phyloP scores from a whole-genome alignment of 208 protist genomes.

The Wallacemonas sp. region DNA sequence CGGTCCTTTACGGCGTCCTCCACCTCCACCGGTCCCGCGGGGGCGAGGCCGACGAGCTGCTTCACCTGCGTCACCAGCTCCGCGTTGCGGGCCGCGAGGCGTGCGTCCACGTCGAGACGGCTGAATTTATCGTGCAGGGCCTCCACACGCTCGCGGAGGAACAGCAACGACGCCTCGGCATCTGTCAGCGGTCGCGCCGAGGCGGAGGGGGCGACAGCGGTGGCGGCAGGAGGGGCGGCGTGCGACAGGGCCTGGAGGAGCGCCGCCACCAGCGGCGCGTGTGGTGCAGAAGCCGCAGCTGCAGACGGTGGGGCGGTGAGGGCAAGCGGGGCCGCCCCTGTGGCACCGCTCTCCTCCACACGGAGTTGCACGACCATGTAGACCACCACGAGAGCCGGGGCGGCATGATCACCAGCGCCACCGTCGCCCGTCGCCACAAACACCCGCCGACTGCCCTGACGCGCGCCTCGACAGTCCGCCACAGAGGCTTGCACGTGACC shows the following conservation, averaged over 20 bases:
- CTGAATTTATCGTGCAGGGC: conserved; percentile 73
- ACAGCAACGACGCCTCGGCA: conserved; percentile 34
- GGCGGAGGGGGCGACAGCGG: conserved; percentile 12
- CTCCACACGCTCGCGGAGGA: conserved; percentile 47
- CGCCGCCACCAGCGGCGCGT: background rate
- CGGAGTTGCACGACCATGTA: background rate
- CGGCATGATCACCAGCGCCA: no score
- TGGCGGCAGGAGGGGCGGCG: no score
- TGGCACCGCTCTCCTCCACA: background rate
- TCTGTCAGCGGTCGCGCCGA: conserved; percentile 6
- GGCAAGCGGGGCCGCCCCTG: background rate
- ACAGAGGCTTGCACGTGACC: no score
- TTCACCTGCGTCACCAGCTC: conserved; percentile 60
- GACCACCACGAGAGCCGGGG: background rate
- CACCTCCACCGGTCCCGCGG: conserved; percentile 33
- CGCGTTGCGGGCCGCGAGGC: conserved; percentile 65
- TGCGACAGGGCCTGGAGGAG: background rate
- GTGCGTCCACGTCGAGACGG: conserved; percentile 55
- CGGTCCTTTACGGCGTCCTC: conserved; percentile 67
- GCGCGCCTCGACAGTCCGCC: no score
- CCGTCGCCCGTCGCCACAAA: no score
- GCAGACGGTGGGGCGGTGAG: background rate
- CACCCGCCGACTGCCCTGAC: no score
- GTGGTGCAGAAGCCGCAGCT: background rate
- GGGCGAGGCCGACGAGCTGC: conserved; percentile 53